phyloP scores from a whole-genome alignment of 768 basidiomycete genomes.

The Mycena sanguinolenta region DNA sequence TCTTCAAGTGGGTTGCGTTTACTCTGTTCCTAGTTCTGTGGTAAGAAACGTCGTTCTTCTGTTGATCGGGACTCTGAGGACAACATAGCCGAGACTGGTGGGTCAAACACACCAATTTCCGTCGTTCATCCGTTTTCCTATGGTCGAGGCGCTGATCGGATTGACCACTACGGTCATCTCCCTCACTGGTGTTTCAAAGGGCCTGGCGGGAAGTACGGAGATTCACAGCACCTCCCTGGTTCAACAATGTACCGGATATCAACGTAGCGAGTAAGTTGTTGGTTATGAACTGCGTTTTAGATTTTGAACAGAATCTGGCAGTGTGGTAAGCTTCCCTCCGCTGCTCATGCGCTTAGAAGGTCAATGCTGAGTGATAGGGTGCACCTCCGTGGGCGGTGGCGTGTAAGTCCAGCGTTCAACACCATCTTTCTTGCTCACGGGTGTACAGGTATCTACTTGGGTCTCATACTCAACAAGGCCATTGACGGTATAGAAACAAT shows the following conservation, averaged over 20 bases:
- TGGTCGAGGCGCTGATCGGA: background rate
- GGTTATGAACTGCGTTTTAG: background rate
- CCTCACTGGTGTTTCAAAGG: background rate
- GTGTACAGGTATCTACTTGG: constrained; percentile 16
- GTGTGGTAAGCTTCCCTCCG: constrained; percentile 8
- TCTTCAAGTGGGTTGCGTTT: background rate
- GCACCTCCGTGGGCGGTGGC: constrained; percentile 24
- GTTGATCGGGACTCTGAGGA: too few species aligned
- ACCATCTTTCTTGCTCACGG: background rate
- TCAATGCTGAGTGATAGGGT: background rate
- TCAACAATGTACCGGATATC: constrained; percentile 23
- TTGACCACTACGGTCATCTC: constrained; percentile 12
- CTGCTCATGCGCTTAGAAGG: background rate
- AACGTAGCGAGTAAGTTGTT: constrained; percentile 22
- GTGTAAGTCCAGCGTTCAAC: background rate
- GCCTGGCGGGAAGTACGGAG: constrained; percentile 1
- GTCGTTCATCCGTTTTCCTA: background rate
- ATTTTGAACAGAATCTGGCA: background rate
- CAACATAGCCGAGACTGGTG: constrained; percentile 14
- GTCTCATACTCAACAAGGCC: constrained; percentile 12
- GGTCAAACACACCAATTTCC: too few species aligned
- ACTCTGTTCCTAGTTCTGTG: constrained; percentile 22
- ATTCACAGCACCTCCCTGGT: constrained; percentile 6
- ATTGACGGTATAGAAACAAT: background rate
- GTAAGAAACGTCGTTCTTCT: background rate